Conservation (phyloP, 2,329 filamentous ascomycete species). For the Apiospora saccharicola region DNA sequence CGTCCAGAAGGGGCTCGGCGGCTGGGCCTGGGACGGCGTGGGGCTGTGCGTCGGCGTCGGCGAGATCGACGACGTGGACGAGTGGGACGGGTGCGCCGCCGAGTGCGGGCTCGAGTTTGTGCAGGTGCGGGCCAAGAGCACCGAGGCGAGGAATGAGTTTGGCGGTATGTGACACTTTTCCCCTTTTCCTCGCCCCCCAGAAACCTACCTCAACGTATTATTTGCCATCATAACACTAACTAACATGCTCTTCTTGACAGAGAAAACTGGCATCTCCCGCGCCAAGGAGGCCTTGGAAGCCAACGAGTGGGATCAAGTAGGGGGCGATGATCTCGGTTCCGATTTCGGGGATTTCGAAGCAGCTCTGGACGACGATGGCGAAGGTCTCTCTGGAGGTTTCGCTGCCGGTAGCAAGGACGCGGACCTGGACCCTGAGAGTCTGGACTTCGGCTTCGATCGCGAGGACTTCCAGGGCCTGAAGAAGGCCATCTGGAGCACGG, state of each 20-base stretch:
- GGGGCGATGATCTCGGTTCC: conserved; percentile 41
- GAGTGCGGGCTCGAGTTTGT: conserved; percentile 70
- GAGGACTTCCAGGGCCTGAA: conserved; percentile 61
- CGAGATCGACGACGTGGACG: conserved; percentile 54
- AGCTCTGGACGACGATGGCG: conserved; percentile 36
- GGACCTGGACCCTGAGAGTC: conserved; percentile 52
- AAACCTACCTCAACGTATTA: background rate
- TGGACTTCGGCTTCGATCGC: conserved; percentile 61
- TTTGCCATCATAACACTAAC: background rate
- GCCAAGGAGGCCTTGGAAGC: conserved; percentile 68
- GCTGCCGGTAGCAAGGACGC: conserved; percentile 33
- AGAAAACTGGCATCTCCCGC: conserved; percentile 65
- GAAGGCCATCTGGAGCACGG: conserved; percentile 58
- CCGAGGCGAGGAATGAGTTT: conserved; percentile 61
- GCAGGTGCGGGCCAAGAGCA: conserved; percentile 52
- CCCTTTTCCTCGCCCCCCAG: background rate
- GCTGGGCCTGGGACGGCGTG: conserved; percentile 71
- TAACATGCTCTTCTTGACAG: conserved; percentile 42
- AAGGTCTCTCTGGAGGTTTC: conserved; percentile 29
- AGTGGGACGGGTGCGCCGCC: conserved; percentile 68
- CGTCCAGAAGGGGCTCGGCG: conserved; percentile 63
- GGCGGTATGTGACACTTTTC: conserved; percentile 52
- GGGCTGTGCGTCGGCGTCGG: conserved; percentile 65
- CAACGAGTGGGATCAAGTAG: conserved; percentile 66
- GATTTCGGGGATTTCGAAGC: conserved; percentile 46